These are phyloP conservation scores for Apiospora hydei DNA, from an alignment of 2,329 filamentous ascomycete genomes.

Conservation along the genomic window DNA sequence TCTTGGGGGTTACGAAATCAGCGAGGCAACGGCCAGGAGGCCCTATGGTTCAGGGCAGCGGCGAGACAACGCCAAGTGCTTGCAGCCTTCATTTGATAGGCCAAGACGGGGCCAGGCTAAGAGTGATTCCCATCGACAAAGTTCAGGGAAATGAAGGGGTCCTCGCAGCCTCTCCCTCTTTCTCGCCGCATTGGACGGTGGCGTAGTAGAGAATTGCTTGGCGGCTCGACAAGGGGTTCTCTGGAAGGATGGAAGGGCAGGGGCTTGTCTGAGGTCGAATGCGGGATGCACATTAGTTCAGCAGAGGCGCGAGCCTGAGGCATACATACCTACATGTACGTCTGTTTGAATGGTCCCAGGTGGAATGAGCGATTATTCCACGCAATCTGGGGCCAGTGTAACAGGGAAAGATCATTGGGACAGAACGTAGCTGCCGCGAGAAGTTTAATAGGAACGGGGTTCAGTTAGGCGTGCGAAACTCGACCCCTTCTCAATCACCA, in stretches of 20 bases:
- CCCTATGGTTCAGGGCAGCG: slow-evolving; percentile 12
- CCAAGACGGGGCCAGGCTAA: background rate
- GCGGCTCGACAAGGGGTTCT: background rate
- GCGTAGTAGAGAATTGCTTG: background rate
- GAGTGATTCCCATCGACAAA: background rate
- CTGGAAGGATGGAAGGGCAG: background rate
- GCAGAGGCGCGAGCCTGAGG: background rate
- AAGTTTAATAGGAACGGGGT: background rate
- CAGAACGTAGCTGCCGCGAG: background rate
- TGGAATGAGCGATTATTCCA: no score
- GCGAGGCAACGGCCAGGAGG: background rate
- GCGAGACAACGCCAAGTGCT: background rate
- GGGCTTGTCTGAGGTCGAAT: background rate
- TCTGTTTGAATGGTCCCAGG: background rate
- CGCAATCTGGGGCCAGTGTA: background rate
- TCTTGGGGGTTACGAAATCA: background rate
- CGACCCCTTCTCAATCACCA: slow-evolving; percentile 2
- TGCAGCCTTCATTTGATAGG: background rate
- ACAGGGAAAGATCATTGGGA: background rate
- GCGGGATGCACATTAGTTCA: background rate
- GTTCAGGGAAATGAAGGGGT: slow-evolving; percentile 12
- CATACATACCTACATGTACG: background rate
- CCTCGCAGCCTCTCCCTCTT: background rate
- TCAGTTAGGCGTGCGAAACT: background rate
- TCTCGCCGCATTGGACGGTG: background rate